A percentile compares a stretch with the other conserved stretches of the same genome.
Conservation (phyloP, 208 protist species). For the Acanthamoeba divionensis region DNA sequence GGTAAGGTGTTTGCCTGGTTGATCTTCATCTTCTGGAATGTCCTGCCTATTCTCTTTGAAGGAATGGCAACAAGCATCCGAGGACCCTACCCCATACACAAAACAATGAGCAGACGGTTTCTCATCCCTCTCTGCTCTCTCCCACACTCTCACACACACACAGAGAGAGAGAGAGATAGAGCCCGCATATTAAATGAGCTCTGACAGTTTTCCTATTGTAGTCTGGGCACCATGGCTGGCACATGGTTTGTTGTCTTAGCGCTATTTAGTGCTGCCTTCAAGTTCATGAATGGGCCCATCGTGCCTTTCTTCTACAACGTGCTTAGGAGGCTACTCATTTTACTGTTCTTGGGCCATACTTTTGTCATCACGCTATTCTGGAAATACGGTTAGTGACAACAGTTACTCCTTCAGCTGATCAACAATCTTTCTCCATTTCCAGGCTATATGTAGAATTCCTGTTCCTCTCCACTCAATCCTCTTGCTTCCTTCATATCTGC, state of each 20-base stretch:
- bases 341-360: neutral
- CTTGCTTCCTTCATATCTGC: neutral
- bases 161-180: neutral
- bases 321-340: neutral
- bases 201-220: too few relatives aligned
- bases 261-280: neutral
- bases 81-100: conserved; percentile 37
- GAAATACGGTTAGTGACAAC: conserved; percentile 21
- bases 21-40: conserved; percentile 23
- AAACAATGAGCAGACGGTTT: neutral
- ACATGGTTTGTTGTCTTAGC: neutral
- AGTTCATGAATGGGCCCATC: conserved; percentile 19
- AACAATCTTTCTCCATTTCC: too few relatives aligned
- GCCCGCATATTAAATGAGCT: neutral
- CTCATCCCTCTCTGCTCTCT: too few relatives aligned
- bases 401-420: too few relatives aligned
- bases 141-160: too few relatives aligned
- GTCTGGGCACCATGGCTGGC: conserved; percentile 10
- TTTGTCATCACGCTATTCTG: conserved; percentile 10
- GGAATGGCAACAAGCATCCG: conserved; percentile 6
- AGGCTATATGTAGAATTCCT: too few relatives aligned
- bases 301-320: conserved; percentile 36
- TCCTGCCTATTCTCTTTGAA: conserved; percentile 29
- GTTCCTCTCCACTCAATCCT: neutral
- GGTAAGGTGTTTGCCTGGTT: conserved; percentile 22